Percentiles rank a stretch among this genome's conserved stretches.
Evolutionary conservation across 805 yeast genomes (phyloP).

Genomic region (Torulaspora maleeae): DNA sequence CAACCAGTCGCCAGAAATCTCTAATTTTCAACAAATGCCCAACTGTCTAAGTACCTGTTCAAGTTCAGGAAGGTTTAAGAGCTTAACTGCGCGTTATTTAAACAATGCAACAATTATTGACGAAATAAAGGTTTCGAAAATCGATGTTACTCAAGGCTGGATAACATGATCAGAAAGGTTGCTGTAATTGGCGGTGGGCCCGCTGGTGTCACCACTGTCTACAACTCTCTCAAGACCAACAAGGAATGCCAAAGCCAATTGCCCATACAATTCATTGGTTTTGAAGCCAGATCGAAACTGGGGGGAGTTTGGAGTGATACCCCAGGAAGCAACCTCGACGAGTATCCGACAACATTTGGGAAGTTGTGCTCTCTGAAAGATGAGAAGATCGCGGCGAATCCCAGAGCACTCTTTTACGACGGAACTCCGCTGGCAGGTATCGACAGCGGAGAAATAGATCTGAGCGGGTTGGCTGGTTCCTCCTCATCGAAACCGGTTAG

Average conservation of each 20-base stretch:
- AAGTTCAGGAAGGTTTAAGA: conserved; percentile 1
- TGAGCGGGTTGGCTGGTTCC: conserved; percentile 15
- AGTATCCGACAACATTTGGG: conserved; percentile 11
- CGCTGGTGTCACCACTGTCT: conserved; percentile 17
- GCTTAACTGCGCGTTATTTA: conserved; percentile 1
- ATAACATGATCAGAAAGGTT: conserved; percentile 17
- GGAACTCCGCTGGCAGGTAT: conserved; percentile 16
- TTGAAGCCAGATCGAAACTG: conserved; percentile 40
- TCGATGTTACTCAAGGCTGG: background rate
- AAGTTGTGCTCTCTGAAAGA: conserved; percentile 8
- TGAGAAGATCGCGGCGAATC: conserved; percentile 8
- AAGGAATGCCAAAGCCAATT: conserved; percentile 30
- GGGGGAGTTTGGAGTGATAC: conserved; percentile 45
- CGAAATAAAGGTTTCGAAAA: background rate
- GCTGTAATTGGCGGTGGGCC: conserved; percentile 26
- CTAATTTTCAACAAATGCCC: background rate
- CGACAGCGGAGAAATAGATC: conserved; percentile 6
- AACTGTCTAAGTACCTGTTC: background rate
- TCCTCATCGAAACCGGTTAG: conserved; percentile 14
- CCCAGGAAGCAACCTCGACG: conserved; percentile 15
- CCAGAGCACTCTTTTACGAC: conserved; percentile 13
- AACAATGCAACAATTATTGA: background rate
- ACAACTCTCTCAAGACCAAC: conserved; percentile 14
- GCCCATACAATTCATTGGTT: conserved; percentile 34
- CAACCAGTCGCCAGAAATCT: background rate